Percentiles rank a stretch among this genome's conserved stretches.
phyloP scores from a whole-genome alignment of 2,329 filamentous ascomycete species.

The Hypoxylon sp. region DNA sequence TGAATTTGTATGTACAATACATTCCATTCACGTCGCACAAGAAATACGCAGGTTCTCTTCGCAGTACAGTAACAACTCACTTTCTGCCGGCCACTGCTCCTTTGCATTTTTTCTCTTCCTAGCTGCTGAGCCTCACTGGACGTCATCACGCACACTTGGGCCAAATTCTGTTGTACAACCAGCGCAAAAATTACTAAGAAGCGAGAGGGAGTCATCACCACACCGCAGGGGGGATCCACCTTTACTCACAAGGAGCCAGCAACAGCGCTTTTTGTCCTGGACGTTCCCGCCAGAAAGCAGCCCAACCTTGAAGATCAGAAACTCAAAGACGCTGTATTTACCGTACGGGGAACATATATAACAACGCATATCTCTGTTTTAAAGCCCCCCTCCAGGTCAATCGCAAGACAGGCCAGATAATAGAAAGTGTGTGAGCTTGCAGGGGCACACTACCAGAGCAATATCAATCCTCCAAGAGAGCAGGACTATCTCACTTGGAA shows the following conservation, averaged over 20 bases:
- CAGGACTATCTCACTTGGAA: slow-evolving; percentile 43
- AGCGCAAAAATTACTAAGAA: slow-evolving; percentile 41
- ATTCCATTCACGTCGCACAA: slow-evolving; percentile 44
- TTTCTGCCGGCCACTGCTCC: slow-evolving; percentile 26
- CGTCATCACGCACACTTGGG: slow-evolving; percentile 42
- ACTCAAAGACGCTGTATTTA: slow-evolving; percentile 24
- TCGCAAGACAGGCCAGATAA: slow-evolving; percentile 26
- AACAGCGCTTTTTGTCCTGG: slow-evolving; percentile 28
- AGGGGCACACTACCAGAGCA: slow-evolving; percentile 40
- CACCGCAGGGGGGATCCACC: slow-evolving; percentile 43
- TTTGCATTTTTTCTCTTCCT: slow-evolving; percentile 11
- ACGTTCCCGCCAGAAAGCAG: slow-evolving; percentile 31
- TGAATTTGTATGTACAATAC: slow-evolving; percentile 21
- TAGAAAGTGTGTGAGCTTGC: slow-evolving; percentile 29
- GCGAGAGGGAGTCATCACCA: slow-evolving; percentile 43
- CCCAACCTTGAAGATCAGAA: slow-evolving; percentile 29
- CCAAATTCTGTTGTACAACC: slow-evolving; percentile 41
- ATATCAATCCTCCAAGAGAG: slow-evolving; percentile 42
- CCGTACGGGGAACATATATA: slow-evolving; percentile 30
- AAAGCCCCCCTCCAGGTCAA: slow-evolving; percentile 28
- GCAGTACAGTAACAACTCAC: slow-evolving; percentile 41
- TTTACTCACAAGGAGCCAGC: slow-evolving; percentile 36
- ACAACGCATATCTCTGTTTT: slow-evolving; percentile 29
- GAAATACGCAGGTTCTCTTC: slow-evolving; percentile 29
- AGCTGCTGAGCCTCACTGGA: slow-evolving; percentile 46